Evolutionary conservation across 164 flowering plant species (phyloP).

Genomic region (Magnolia changhungtana): DNA sequence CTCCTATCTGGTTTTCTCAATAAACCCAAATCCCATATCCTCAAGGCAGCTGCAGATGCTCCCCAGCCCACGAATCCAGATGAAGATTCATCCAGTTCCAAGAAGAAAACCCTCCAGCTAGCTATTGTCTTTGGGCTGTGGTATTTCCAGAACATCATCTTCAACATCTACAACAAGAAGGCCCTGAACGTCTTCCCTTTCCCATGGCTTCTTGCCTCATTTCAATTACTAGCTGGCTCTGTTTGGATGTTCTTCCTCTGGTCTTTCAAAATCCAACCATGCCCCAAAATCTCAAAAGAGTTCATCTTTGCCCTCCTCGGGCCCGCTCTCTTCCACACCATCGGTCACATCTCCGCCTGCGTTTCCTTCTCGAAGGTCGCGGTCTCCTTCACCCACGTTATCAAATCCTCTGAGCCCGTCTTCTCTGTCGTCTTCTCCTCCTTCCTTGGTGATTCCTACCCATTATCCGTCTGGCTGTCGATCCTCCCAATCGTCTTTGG

Average conservation of each 20-base stretch:
- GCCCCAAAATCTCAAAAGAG: constrained; percentile 65
- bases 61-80: constrained; percentile 33
- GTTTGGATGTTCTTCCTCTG: constrained; percentile 80
- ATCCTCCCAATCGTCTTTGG: constrained; percentile 81
- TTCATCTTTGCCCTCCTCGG: constrained; percentile 79
- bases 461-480: constrained; percentile 74
- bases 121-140: constrained; percentile 76
- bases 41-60: constrained; percentile 34
- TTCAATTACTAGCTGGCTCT: constrained; percentile 78
- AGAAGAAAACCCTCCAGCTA: constrained; percentile 41
- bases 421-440: constrained; percentile 78
- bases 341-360: constrained; percentile 89
- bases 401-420: constrained; percentile 85
- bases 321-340: constrained; percentile 81
- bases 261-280: constrained; percentile 65
- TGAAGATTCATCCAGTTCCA: constrained; percentile 24
- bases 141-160: constrained; percentile 85
- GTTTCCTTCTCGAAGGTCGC: constrained; percentile 92
- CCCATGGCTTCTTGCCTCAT: constrained; percentile 87
- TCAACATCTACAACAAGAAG: constrained; percentile 91
- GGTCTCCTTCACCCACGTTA: constrained; percentile 94
- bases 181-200: constrained; percentile 68
- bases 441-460: constrained; percentile 69
- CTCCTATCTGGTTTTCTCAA: constrained; percentile 7
- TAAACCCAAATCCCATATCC: constrained; percentile 21